A percentile compares a stretch with the other conserved stretches of the same genome.
Conservation (phyloP, 2,329 filamentous ascomycete species). For the Epichloe coenophiala region DNA sequence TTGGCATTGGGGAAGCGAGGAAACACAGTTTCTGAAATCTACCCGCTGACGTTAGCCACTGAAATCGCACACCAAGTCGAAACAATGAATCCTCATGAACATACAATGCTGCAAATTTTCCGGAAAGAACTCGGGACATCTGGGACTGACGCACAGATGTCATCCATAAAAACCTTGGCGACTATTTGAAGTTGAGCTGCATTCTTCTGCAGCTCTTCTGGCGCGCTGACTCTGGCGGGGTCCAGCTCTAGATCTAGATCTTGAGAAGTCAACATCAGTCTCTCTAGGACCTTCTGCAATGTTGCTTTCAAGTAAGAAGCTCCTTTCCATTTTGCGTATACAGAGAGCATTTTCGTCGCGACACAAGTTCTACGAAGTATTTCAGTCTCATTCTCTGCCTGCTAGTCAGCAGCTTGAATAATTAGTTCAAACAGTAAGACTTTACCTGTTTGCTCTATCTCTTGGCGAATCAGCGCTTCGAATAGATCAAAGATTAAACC, state of each 20-base stretch:
- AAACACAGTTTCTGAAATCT: constrained; percentile 51
- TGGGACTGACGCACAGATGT: constrained; percentile 49
- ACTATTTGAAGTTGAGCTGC: constrained; percentile 52
- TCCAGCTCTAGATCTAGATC: constrained; percentile 57
- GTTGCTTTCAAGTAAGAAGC: constrained; percentile 48
- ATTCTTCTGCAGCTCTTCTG: constrained; percentile 53
- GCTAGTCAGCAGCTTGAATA: constrained; percentile 6
- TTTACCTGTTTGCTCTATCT: constrained; percentile 51
- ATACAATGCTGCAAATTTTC: constrained; percentile 53
- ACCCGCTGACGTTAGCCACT: not conserved
- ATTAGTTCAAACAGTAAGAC: not conserved
- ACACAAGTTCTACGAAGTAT: constrained; percentile 55
- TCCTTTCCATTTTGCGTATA: constrained; percentile 62
- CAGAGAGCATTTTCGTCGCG: constrained; percentile 58
- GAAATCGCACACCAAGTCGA: not conserved
- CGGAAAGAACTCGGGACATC: constrained; percentile 51
- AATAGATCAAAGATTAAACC: constrained; percentile 50
- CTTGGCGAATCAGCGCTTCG: constrained; percentile 53
- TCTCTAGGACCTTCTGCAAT: constrained; percentile 52
- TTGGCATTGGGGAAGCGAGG: constrained; percentile 54
- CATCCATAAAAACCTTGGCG: constrained; percentile 57
- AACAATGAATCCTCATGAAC: constrained; percentile 12
- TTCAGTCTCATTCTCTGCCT: constrained; percentile 50
- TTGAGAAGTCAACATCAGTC: constrained; percentile 52
- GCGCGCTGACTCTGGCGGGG: constrained; percentile 43